Base-by-base conservation (phyloP, 2,329 filamentous ascomycete species). In the Colletotrichum viniferum region DNA sequence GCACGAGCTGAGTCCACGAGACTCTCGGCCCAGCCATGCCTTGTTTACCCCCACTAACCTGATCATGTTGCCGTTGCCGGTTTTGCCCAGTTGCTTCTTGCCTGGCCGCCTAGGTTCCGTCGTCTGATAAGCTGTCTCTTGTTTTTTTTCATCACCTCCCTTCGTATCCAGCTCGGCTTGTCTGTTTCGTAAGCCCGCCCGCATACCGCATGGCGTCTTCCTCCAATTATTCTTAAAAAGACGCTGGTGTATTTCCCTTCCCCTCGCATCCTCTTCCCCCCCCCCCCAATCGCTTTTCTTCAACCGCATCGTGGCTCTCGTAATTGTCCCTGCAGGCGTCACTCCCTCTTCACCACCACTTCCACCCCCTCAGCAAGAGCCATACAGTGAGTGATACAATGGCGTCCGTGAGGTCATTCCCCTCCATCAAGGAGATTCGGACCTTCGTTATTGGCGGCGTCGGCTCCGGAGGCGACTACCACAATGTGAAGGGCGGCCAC, bases 401-500 rank as follows among this genome's bases (percentile, higher is more conserved):
- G 88, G 83, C 87, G 78, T 85, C 86, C 78, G 88, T 89, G 75
- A 87, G 85, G 78, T 82, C 88, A 9, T 96, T 96, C 79, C 94
- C 94, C 62, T 94, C 89, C 71, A 95, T 96, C 87, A 95, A 94
- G 85, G 90, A 92, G 82, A 86, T 96, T 76, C 88, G 92, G 80
- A 95, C 94, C 43, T 96, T 91, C 81, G 88, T 96, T 74, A 94
- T 95, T 71, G 89, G 91, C 73, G 93, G 93, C 68, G 87, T 89
- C 21, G 88, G 88, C 43, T 87, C 88, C 64, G 88, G 87, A 87
- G 94, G 94, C 77, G 94, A 96, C 83, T 98, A 98, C 84, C 96
- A 98, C 89, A 98, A 98, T 89, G 96, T 98, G 81, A 90, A 95
- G 78, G 90, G 91, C 38, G 91, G 92, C 26, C 92, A 94, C 81